Base-by-base conservation (phyloP, 495 filamentous ascomycete genomes). In the Poronia punctata region DNA sequence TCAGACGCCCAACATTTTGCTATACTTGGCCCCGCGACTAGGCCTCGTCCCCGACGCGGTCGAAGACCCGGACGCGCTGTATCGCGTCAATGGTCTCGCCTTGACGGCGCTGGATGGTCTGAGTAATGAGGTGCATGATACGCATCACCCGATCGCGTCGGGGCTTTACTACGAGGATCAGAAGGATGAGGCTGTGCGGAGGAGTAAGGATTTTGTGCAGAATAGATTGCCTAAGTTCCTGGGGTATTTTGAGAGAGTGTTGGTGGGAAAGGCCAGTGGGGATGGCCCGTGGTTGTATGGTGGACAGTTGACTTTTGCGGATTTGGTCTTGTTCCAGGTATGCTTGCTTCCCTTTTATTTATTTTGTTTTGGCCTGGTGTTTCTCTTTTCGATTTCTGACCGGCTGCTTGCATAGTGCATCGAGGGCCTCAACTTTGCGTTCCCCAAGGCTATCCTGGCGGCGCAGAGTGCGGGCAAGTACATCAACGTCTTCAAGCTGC, bases 301-400 rank as follows among this genome's bases (percentile, higher is more conserved):
- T 0, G 67, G 63, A 1, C 53, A 60, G 44, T 46, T 86, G 43
- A 80, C 76, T 3, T 80, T 76, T 62, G 82, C 80, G 20, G 82
- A 86, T 62, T 60, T 79, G 36, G 78, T 81, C n/a, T 52, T 84
- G 0, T 86, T 75, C 54, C 80, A 84, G 52, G 74, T 79, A 35
- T 23, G 54, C 50, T 29, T 35, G 21, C 14, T 26, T 3, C 8
- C 10, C 7, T 5, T 7, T 2, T 37, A 21, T 24, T 2, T 15
- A 7, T 16, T 8, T 27, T 4, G 18, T 4, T 11, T 22, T n/a
- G n/a, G n/a, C 3, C n/a, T 18, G 23, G 11, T 33, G 2, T 12
- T 38, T 8, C 6, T 35, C 24, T 7, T n/a, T 38, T 21, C 17
- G 15, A n/a, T 25, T 22, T 12, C 17, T 15, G n/a, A n/a, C n/a